Base-by-base conservation (phyloP, 116 monocot species). In the Dioscorea cayenensis region DNA sequence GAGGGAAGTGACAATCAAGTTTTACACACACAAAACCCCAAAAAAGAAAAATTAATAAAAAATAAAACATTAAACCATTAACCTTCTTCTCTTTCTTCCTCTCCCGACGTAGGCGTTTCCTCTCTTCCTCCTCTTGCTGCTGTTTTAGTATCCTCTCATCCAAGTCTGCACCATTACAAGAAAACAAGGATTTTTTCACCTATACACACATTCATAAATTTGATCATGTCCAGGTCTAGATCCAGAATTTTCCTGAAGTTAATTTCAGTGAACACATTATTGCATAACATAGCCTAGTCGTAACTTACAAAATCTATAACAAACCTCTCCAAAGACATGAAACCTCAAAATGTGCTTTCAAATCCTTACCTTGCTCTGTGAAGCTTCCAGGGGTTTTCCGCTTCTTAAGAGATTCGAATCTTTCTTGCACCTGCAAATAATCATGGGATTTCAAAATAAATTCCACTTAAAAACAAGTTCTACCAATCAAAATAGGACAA, bases 61-160 rank as follows among this genome's bases (percentile, higher is more conserved):
- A 25, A 25, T 25, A 25, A 0, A 25, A 25, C 25, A 25, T 25
- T 25, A n/a, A 23, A 43, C 12, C 23, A 50, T 58, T 77, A 25
- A 89, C 97, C 93, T 93, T 99, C 81, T 99, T 99, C 76, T 99
- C 97, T 83, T 93, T 99, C 83, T 99, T 99, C 74, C 80, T 87
- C 77, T 99, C 97, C 36, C 85, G 87, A 13, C 92, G 90, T 43
- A 79, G 80, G 0, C 94, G 88, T 73, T 83, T 99, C 48, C 86
- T 73, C 75, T 99, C 97, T 73, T 99, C 97, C 71, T 99, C 97
- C 83, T 99, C 97, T 71, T 99, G 81, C 75, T 99, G 97, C 38
- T 93, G 94, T 73, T 94, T 99, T 59, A 85, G 35, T 81, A 99
- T 91, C 75, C 97, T 93, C 72, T 99, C 97, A 77, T 99, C 97